Evolutionary conservation across 129 eudicot genomes (phyloP).

Genomic region (Scalesia atractyloides): DNA sequence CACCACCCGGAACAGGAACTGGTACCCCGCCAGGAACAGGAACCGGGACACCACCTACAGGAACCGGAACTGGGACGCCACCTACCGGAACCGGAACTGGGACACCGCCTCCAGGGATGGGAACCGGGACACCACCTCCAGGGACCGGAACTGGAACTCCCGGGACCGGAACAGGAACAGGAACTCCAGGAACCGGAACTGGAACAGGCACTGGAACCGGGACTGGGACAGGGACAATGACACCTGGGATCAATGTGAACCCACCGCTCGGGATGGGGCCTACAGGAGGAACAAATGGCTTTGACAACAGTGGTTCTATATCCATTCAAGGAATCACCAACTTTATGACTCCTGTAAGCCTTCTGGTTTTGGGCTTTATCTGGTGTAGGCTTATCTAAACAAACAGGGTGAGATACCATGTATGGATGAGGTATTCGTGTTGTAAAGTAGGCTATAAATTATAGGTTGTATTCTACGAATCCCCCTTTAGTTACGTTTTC

Average conservation of each 20-base stretch:
- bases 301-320: constrained; percentile 19
- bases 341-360: constrained; percentile 10
- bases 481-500: constrained; percentile 19
- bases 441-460: constrained; percentile 36
- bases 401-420: constrained; percentile 7
- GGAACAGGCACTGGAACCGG: constrained; percentile 19
- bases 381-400: constrained; percentile 22
- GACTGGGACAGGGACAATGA: constrained; percentile 11
- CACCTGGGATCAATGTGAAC: constrained; percentile 33
- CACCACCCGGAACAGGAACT: constrained; percentile 32
- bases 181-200: constrained; percentile 19
- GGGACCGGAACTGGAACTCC: constrained; percentile 21
- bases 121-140: neutral
- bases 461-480: constrained; percentile 29
- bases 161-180: constrained; percentile 8
- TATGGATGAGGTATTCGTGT: constrained; percentile 28
- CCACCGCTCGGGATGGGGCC: constrained; percentile 29
- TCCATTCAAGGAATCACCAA: constrained; percentile 14
- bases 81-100: constrained; percentile 21
- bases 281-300: constrained; percentile 21
- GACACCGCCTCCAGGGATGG: constrained; percentile 9
- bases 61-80: constrained; percentile 10
- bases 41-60: constrained; percentile 15
- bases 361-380: constrained; percentile 22
- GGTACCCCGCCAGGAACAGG: constrained; percentile 25